Percentiles rank a stretch among this genome's conserved stretches.
phyloP scores from a whole-genome alignment of 345 rosid species.

The Brassica rapa region DNA sequence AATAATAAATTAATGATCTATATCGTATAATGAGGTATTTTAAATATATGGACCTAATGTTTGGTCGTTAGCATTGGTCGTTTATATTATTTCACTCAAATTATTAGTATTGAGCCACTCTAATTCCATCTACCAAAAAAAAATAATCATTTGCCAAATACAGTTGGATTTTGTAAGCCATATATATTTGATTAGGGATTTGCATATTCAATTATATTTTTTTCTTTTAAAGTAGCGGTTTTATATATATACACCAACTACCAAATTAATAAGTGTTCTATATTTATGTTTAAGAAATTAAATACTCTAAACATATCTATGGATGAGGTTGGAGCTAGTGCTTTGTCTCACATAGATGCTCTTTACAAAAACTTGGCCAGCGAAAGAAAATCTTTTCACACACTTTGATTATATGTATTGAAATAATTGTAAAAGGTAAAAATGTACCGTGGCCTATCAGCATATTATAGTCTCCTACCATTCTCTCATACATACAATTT shows the following conservation, averaged over 20 bases:
- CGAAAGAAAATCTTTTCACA: background rate
- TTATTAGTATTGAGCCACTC: slow-evolving; percentile 24
- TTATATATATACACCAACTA: background rate
- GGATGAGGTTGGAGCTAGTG: background rate
- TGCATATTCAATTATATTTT: background rate
- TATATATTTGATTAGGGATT: background rate
- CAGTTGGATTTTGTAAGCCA: background rate
- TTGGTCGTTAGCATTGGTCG: slow-evolving; percentile 18
- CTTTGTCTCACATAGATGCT: background rate
- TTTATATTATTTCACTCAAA: slow-evolving; percentile 14
- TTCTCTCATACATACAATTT: too few species aligned
- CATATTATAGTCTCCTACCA: background rate
- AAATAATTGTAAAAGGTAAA: background rate
- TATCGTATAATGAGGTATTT: slow-evolving; percentile 6
- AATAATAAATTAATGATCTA: background rate
- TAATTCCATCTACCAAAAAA: background rate
- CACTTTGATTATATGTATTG: background rate
- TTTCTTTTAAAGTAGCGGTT: background rate
- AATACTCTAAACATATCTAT: background rate
- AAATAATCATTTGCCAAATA: background rate
- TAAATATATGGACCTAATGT: slow-evolving; percentile 26
- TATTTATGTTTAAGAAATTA: background rate
- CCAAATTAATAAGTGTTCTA: background rate
- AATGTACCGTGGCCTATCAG: slow-evolving; percentile 8
- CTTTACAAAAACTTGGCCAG: background rate